A percentile compares a stretch with the other conserved stretches of the same genome.
Evolutionary conservation across 2,329 filamentous ascomycete species (phyloP).

Genomic region (Aspergillus terreus): DNA sequence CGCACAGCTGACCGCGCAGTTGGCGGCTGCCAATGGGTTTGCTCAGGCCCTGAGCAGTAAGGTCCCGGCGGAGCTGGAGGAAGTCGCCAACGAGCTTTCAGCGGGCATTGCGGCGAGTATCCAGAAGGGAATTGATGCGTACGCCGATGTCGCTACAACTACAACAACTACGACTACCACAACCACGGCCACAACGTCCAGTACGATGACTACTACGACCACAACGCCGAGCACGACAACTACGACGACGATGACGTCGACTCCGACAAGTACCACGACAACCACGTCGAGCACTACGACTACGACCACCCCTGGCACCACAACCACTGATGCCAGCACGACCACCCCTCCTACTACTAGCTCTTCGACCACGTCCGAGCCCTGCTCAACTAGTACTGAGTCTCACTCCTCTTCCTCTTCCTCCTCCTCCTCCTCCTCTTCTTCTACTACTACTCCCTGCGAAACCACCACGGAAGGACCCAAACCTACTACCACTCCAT

Average conservation of each 20-base stretch:
- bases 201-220: neutral
- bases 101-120: conserved; percentile 24
- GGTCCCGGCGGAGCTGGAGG: conserved; percentile 20
- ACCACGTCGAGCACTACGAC: neutral
- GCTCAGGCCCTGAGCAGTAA: conserved; percentile 20
- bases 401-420: neutral
- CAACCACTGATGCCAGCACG: neutral
- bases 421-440: neutral
- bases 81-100: conserved; percentile 18
- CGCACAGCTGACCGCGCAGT: conserved; percentile 3
- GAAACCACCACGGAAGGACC: neutral
- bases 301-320: neutral
- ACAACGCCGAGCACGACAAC: neutral
- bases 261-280: neutral
- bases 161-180: conserved; percentile 5
- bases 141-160: neutral
- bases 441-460: neutral
- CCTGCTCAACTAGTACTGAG: neutral
- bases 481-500: neutral
- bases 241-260: neutral
- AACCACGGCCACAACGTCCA: neutral
- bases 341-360: neutral
- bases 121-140: conserved; percentile 24
- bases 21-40: conserved; percentile 19
- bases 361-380: neutral